Conservation (phyloP, 108 stramenopile species). For the Cyclotella choctawhatcheeana region DNA sequence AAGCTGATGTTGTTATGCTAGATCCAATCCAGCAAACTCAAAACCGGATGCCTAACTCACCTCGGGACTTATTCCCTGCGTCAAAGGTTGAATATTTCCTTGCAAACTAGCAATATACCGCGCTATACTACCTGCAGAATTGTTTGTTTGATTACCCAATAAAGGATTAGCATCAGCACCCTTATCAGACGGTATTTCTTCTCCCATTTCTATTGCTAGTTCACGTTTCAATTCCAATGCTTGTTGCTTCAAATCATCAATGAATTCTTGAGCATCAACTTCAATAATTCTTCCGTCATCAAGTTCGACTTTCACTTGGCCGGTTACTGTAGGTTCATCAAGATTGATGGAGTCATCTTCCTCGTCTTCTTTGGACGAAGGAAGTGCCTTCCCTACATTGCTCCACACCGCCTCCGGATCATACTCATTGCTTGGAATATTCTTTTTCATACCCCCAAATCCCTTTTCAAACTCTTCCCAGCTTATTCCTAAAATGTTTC, state of each 20-base stretch:
- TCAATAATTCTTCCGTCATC: conserved; percentile 79
- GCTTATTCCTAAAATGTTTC: conserved; percentile 21
- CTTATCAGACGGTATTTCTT: conserved; percentile 25
- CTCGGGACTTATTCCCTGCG: conserved; percentile 81
- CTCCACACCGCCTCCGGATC: conserved; percentile 15
- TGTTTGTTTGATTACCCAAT: conserved; percentile 14
- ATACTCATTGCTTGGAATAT: conserved; percentile 12
- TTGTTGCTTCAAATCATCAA: conserved; percentile 78
- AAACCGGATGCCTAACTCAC: too few species aligned
- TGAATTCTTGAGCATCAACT: conserved; percentile 88
- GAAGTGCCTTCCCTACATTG: conserved; percentile 6
- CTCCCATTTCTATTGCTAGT: conserved; percentile 64
- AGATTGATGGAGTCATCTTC: conserved; percentile 36
- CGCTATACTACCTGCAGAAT: conserved; percentile 60
- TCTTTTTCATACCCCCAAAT: conserved; percentile 59
- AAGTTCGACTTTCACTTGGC: conserved; percentile 79
- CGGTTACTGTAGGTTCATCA: conserved; percentile 45
- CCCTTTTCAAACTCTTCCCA: conserved; percentile 90
- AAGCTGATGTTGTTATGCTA: too few species aligned
- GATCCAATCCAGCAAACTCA: too few species aligned
- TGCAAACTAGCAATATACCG: conserved; percentile 81
- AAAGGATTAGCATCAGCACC: conserved; percentile 10
- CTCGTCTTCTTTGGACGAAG: conserved; percentile 53
- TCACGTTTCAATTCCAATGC: conserved; percentile 76
- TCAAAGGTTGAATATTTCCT: conserved; percentile 80